phyloP scores from a whole-genome alignment of 2,329 filamentous ascomycete species.

The Fusarium decemcellulare region DNA sequence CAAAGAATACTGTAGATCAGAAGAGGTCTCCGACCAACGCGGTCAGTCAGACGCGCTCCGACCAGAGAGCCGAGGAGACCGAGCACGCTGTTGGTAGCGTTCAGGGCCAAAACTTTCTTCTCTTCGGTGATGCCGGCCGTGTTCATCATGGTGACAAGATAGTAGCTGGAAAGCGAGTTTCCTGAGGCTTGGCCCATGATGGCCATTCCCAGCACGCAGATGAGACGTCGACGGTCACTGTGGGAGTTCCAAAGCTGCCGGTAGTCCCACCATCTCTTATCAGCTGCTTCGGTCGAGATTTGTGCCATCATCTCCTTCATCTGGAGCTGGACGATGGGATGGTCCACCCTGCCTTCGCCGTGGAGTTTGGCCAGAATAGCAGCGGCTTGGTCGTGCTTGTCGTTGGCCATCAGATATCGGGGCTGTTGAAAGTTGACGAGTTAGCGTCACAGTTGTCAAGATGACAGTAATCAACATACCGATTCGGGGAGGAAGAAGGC shows the following conservation, averaged over 20 bases:
- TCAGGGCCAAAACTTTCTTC: constrained; percentile 66
- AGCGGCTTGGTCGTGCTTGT: constrained; percentile 53
- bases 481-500: constrained; percentile 58
- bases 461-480: neutral
- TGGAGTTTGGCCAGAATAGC: constrained; percentile 54
- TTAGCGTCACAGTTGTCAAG: neutral
- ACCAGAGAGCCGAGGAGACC: constrained; percentile 55
- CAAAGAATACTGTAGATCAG: constrained; percentile 60
- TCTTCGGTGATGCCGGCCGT: constrained; percentile 38
- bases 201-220: constrained; percentile 66
- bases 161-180: constrained; percentile 64
- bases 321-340: constrained; percentile 57
- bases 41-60: constrained; percentile 59
- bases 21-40: constrained; percentile 66
- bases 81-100: constrained; percentile 60
- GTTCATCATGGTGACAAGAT: constrained; percentile 65
- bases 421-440: constrained; percentile 35
- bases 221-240: constrained; percentile 64
- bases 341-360: constrained; percentile 49
- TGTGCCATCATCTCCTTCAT: constrained; percentile 56
- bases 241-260: constrained; percentile 64
- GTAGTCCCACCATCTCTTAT: constrained; percentile 70
- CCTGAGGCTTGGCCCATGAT: constrained; percentile 69
- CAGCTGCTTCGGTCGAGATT: constrained; percentile 59
- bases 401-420: constrained; percentile 57